These are phyloP conservation scores for Nephelium lappaceum DNA, from an alignment of 345 rosid species.

Conservation along the genomic window DNA sequence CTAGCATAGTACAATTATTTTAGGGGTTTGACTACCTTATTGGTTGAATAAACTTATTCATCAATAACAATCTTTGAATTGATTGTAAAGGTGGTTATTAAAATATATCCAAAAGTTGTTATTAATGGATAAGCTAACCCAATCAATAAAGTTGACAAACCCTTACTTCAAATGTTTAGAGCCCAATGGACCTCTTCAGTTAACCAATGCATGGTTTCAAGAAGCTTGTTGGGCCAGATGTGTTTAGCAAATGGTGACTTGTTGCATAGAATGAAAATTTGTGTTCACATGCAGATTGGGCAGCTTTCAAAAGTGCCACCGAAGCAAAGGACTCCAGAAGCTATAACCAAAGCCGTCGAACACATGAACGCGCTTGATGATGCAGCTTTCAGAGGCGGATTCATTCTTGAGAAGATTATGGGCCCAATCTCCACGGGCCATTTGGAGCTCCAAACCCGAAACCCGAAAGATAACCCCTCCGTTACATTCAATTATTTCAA, in stretches of 20 bases:
- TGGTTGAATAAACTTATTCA: too few relatives aligned
- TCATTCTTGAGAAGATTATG: constrained; percentile 59
- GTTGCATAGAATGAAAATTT: not conserved
- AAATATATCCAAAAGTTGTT: too few relatives aligned
- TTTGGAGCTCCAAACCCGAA: constrained; percentile 51
- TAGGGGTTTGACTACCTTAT: too few relatives aligned
- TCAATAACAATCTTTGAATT: too few relatives aligned
- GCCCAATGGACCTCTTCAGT: not conserved
- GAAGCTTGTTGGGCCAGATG: too few relatives aligned
- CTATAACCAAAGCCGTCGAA: constrained; percentile 33
- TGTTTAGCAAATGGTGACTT: too few relatives aligned
- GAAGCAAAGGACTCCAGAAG: constrained; percentile 38
- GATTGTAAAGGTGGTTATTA: too few relatives aligned
- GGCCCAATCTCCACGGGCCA: constrained; percentile 67
- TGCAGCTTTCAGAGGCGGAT: constrained; percentile 56
- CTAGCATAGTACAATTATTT: too few relatives aligned
- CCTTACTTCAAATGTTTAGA: too few relatives aligned
- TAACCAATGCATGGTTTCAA: not conserved
- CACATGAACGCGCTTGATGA: constrained; percentile 33
- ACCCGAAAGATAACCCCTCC: constrained; percentile 58
- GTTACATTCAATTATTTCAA: constrained; percentile 75
- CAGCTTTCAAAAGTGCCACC: constrained; percentile 41
- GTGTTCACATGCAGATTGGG: constrained; percentile 27
- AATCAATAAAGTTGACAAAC: too few relatives aligned
- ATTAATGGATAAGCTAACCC: too few relatives aligned